These are phyloP conservation scores for Nigrospora oryzae DNA, from an alignment of 2,329 filamentous ascomycete genomes.

Conservation along the genomic window DNA sequence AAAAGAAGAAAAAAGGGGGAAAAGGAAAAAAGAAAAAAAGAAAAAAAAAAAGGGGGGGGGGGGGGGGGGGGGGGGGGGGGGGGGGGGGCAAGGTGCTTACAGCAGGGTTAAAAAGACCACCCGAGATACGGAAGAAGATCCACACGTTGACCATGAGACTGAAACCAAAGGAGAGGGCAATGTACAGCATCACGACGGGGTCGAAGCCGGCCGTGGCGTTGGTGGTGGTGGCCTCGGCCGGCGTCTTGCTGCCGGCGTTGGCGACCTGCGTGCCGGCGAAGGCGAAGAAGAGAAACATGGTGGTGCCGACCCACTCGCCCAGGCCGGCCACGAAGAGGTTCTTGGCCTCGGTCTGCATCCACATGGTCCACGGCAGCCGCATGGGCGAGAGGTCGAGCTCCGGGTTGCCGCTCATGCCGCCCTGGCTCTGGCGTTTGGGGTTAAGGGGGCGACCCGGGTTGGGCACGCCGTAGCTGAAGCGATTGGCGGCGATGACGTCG, in stretches of 20 bases:
- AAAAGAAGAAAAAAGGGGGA: too few species aligned
- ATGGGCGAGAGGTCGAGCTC: conserved; percentile 11
- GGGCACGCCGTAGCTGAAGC: conserved; percentile 5
- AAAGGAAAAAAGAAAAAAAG: too few species aligned
- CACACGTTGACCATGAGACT: conserved; percentile 27
- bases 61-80: too few species aligned
- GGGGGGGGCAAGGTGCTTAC: conserved; percentile 2
- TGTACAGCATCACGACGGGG: conserved; percentile 16
- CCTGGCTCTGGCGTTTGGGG: background rate
- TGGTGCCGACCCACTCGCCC: conserved; percentile 31
- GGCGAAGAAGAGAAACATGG: conserved; percentile 34
- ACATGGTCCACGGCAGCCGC: conserved; percentile 32
- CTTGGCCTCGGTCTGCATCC: conserved; percentile 39
- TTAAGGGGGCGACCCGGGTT: conserved; percentile 2
- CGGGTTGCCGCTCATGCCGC: background rate
- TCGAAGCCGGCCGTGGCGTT: conserved; percentile 7
- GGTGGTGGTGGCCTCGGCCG: conserved; percentile 5
- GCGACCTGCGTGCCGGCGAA: conserved; percentile 30
- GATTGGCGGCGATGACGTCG: conserved; percentile 8
- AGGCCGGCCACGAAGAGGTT: conserved; percentile 28
- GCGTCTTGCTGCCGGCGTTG: conserved; percentile 17
- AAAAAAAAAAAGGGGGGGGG: too few species aligned
- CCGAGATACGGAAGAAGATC: conserved; percentile 27
- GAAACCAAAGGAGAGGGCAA: conserved; percentile 23
- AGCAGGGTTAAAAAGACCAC: conserved; percentile 12